Conservation (phyloP, 441 rosid species). For the Isatis lusitanica region DNA sequence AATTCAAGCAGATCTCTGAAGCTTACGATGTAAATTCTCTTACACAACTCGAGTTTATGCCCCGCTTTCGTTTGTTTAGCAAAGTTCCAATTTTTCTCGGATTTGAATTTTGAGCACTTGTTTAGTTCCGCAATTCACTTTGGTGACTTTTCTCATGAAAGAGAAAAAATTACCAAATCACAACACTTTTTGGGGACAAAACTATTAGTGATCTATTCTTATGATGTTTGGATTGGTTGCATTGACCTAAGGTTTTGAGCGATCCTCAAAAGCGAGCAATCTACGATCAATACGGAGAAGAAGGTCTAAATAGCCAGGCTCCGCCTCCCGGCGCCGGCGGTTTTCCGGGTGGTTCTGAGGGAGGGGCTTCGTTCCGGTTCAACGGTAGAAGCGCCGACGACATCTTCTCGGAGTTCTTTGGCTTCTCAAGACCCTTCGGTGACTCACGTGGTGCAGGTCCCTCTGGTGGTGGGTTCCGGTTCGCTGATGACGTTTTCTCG, state of each 20-base stretch:
- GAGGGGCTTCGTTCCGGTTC: slow-evolving; percentile 64
- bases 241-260: slow-evolving; percentile 56
- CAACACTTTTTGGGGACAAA: background rate
- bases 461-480: slow-evolving; percentile 50
- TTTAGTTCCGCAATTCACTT: slow-evolving; percentile 13
- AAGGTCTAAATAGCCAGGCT: slow-evolving; percentile 72
- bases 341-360: slow-evolving; percentile 63
- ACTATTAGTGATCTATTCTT: background rate
- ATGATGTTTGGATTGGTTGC: background rate
- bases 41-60: background rate
- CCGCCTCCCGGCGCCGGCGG: slow-evolving; percentile 76
- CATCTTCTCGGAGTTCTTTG: slow-evolving; percentile 75
- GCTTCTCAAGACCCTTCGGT: slow-evolving; percentile 63
- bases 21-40: slow-evolving; percentile 75
- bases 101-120: slow-evolving; percentile 3
- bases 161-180: background rate
- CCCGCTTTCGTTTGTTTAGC: background rate
- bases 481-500: slow-evolving; percentile 62
- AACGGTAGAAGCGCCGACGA: slow-evolving; percentile 78
- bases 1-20: slow-evolving; percentile 91
- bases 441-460: slow-evolving; percentile 55
- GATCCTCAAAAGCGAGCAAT: slow-evolving; percentile 83
- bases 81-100: background rate
- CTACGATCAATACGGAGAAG: slow-evolving; percentile 87
- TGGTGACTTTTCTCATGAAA: background rate